Conservation (phyloP, 352 stramenopile species). For the Peronospora belbahrii region DNA sequence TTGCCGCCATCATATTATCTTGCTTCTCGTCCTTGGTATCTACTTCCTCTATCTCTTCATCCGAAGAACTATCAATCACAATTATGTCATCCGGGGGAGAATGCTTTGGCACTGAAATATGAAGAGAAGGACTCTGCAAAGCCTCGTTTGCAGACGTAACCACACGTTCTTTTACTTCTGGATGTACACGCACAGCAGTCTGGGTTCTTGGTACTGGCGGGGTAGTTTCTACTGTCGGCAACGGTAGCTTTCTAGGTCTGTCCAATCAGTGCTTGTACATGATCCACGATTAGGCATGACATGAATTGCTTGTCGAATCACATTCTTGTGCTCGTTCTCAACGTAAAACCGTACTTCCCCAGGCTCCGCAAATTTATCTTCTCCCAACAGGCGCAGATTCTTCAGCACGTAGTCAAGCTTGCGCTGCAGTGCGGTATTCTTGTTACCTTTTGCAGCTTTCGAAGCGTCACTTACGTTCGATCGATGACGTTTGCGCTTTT, state of each 20-base stretch:
- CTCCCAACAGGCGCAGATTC: conserved; percentile 35
- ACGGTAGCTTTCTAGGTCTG: conserved; percentile 2
- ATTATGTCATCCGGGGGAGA: conserved; percentile 4
- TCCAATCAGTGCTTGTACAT: background rate
- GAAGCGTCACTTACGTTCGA: conserved; percentile 5
- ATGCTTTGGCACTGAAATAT: background rate
- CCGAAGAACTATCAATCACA: conserved; percentile 25
- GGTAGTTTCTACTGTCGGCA: background rate
- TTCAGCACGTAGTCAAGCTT: conserved; percentile 45
- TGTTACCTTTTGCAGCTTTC: conserved; percentile 29
- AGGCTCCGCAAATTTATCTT: conserved; percentile 31
- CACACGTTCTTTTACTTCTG: conserved; percentile 9
- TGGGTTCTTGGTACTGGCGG: background rate
- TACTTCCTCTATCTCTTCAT: conserved; percentile 11
- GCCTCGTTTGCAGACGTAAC: conserved; percentile 19
- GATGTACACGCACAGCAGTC: background rate
- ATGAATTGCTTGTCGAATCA: conserved; percentile 35
- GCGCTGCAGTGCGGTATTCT: conserved; percentile 32
- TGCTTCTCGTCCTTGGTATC: background rate
- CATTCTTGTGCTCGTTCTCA: conserved; percentile 26
- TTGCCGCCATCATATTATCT: conserved; percentile 9
- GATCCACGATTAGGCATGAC: conserved; percentile 30
- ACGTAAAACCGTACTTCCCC: conserved; percentile 44
- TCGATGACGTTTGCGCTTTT: conserved; percentile 30
- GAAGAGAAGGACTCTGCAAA: background rate